Percentiles rank a stretch among this genome's conserved stretches.
Evolutionary conservation across 805 yeast species (phyloP).

Genomic region (Jamesozyma lodderae): DNA sequence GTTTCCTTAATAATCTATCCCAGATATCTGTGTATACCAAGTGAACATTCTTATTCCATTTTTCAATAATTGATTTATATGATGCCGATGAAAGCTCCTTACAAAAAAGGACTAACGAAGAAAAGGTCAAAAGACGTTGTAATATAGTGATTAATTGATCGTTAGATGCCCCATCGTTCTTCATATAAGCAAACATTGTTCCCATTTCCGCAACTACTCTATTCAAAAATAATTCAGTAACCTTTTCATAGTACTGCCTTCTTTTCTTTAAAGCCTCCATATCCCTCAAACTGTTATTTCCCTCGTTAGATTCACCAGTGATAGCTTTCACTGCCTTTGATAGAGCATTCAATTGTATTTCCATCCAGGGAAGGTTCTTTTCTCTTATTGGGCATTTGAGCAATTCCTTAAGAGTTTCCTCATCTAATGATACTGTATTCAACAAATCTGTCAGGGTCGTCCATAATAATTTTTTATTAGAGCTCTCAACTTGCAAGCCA

Average conservation of each 20-base stretch:
- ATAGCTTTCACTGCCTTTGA: conserved; percentile 59
- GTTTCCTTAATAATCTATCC: conserved; percentile 8
- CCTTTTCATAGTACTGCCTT: conserved; percentile 48
- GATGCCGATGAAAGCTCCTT: conserved; percentile 45
- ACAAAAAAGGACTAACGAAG: conserved; percentile 47
- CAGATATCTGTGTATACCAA: conserved; percentile 29
- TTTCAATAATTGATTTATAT: conserved; percentile 35
- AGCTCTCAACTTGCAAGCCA: conserved; percentile 75
- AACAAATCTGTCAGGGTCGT: conserved; percentile 60
- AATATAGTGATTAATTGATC: conserved; percentile 28
- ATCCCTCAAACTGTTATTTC: conserved; percentile 39
- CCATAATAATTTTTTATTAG: conserved; percentile 70
- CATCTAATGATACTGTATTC: conserved; percentile 59
- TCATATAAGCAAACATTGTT: conserved; percentile 33
- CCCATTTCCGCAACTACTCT: conserved; percentile 39
- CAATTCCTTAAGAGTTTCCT: conserved; percentile 41
- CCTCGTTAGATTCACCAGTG: conserved; percentile 38
- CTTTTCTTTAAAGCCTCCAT: conserved; percentile 70
- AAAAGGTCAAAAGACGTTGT: conserved; percentile 35
- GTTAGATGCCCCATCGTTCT: conserved; percentile 26
- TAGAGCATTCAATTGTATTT: conserved; percentile 45
- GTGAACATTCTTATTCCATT: conserved; percentile 33
- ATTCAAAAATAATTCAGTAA: conserved; percentile 41
- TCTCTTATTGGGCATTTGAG: conserved; percentile 41
- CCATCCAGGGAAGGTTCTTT: conserved; percentile 40